Evolutionary conservation across 2,329 filamentous ascomycete species (phyloP).

Genomic region (Piedraia hortae): DNA sequence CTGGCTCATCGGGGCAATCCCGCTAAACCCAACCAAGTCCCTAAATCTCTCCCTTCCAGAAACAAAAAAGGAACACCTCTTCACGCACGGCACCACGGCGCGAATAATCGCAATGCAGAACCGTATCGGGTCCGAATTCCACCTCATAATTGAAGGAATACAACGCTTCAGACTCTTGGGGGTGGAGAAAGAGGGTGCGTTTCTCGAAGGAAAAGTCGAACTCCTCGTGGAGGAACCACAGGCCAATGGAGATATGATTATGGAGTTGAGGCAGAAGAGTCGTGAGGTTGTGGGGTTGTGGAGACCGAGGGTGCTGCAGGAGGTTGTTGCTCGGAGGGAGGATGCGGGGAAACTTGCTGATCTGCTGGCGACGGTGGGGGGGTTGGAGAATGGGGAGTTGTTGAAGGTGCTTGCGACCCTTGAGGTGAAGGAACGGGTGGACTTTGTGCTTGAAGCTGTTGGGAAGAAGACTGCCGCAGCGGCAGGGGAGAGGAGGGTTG

Average conservation of each 20-base stretch:
- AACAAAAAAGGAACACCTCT: conserved; percentile 35
- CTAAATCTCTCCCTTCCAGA: conserved; percentile 37
- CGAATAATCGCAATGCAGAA: conserved; percentile 23
- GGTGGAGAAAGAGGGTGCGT: conserved; percentile 50
- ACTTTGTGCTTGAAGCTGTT: conserved; percentile 59
- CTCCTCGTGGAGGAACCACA: conserved; percentile 24
- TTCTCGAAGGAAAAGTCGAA: conserved; percentile 57
- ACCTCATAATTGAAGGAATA: conserved; percentile 63
- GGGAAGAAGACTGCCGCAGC: conserved; percentile 58
- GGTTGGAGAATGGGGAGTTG: conserved; percentile 74
- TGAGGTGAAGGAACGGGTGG: conserved; percentile 49
- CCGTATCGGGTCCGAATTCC: conserved; percentile 31
- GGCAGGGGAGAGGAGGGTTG: conserved; percentile 68
- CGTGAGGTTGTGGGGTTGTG: conserved; percentile 66
- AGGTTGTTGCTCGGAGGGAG: conserved; percentile 52
- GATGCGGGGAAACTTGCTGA: conserved; percentile 75
- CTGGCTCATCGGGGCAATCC: conserved; percentile 67
- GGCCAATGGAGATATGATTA: conserved; percentile 43
- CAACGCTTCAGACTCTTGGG: conserved; percentile 49
- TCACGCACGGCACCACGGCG: conserved; percentile 48
- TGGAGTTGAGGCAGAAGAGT: conserved; percentile 56
- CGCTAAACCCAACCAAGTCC: conserved; percentile 53
- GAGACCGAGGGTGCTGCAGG: conserved; percentile 48
- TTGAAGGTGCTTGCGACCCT: conserved; percentile 60
- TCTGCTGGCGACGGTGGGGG: conserved; percentile 86